Conservation (phyloP, 2,329 filamentous ascomycete genomes). For the Fusarium annulatum region DNA sequence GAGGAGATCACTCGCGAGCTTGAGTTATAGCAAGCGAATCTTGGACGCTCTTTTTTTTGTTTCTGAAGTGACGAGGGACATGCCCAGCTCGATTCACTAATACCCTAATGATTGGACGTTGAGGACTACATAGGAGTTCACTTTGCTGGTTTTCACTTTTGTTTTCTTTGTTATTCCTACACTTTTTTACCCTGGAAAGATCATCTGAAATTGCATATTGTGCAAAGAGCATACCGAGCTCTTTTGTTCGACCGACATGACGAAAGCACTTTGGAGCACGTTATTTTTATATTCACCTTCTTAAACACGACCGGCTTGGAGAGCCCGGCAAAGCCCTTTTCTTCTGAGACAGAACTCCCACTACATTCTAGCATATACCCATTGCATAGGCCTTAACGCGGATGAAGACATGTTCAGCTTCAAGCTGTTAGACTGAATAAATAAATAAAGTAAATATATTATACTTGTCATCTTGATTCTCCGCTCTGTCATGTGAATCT, state of each 20-base stretch:
- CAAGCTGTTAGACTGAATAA: constrained; percentile 38
- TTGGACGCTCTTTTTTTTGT: neutral
- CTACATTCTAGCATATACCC: constrained; percentile 52
- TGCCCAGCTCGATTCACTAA: constrained; percentile 8
- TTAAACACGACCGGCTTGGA: constrained; percentile 24
- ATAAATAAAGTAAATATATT: constrained; percentile 22
- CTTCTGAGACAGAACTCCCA: constrained; percentile 29
- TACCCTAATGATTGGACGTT: constrained; percentile 44
- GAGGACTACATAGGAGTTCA: constrained; percentile 42
- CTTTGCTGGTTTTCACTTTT: constrained; percentile 28
- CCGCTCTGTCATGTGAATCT: neutral
- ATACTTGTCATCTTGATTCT: neutral
- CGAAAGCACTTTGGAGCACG: constrained; percentile 30
- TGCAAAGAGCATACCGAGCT: constrained; percentile 26
- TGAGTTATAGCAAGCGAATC: constrained; percentile 48
- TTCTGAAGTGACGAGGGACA: constrained; percentile 6
- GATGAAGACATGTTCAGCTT: constrained; percentile 40
- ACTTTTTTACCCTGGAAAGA: constrained; percentile 23
- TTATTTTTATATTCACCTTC: constrained; percentile 21
- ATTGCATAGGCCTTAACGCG: constrained; percentile 50
- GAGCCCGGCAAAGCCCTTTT: constrained; percentile 13
- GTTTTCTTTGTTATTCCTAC: constrained; percentile 7
- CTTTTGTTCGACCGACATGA: constrained; percentile 11
- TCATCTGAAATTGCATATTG: constrained; percentile 41
- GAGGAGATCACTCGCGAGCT: constrained; percentile 83